Conservation (phyloP, 2,329 filamentous ascomycete species). For the Nemania abortiva region DNA sequence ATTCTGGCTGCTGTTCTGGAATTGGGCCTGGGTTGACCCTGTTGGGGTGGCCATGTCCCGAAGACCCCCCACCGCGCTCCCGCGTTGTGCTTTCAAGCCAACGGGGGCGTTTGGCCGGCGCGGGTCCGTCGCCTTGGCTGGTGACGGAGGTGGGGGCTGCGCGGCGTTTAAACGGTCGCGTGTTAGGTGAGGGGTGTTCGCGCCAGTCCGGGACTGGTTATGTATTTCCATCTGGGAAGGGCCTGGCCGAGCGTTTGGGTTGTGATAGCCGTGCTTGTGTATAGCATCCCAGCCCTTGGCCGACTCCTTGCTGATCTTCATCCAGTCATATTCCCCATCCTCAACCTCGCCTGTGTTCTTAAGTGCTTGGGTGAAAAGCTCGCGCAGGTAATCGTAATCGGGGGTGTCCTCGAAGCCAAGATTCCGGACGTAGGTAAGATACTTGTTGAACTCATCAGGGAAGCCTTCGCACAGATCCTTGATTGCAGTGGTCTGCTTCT, state of each 20-base stretch:
- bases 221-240: conserved; percentile 88
- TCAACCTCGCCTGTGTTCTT: conserved; percentile 96
- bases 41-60: conserved; percentile 85
- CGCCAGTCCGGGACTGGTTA: conserved; percentile 75
- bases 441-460: conserved; percentile 97
- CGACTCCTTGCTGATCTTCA: conserved; percentile 87
- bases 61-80: conserved; percentile 78
- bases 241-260: conserved; percentile 81
- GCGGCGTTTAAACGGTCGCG: conserved; percentile 93
- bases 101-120: conserved; percentile 83
- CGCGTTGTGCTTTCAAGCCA: conserved; percentile 79
- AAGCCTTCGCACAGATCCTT: conserved; percentile 97
- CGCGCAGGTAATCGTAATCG: conserved; percentile 97
- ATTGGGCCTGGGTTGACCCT: conserved; percentile 93
- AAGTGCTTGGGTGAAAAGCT: conserved; percentile 94
- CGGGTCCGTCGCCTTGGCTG: conserved; percentile 84
- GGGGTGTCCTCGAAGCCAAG: conserved; percentile 98
- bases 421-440: conserved; percentile 96
- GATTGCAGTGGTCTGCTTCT: conserved; percentile 98
- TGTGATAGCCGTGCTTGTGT: conserved; percentile 77
- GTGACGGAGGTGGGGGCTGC: conserved; percentile 88
- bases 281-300: conserved; percentile 93
- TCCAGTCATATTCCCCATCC: conserved; percentile 99
- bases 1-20: conserved; percentile 94
- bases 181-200: conserved; percentile 77